Evolutionary conservation across 257 asterid species (phyloP), one percentile per base, ranked within the genome.

Genomic region (Solanum appendiculatum): DNA sequence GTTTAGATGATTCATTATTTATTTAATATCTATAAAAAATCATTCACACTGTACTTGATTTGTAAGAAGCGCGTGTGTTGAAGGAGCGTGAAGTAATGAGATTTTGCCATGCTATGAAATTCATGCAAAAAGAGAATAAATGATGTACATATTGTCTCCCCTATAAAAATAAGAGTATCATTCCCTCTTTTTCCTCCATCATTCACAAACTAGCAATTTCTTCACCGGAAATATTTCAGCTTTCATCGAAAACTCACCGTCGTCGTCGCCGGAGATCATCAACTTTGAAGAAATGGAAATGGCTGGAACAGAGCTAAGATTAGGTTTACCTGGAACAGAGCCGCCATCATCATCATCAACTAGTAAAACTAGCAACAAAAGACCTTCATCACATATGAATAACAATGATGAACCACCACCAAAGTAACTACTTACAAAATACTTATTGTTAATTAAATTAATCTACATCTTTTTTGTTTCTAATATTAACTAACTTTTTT

Each of bases 261-360:
- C n/a, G 60, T 51, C n/a, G 25, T 25, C 34, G 48, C 16, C 29
- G 48, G 42, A 72, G 25, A 72, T 72, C 51, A 7, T 66, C 25
- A 63, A 63, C 10, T 63, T n/a, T 10, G 2, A 56, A 56, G 64
- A 20, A 81, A 85, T 39, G 42, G 89, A 89, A 72, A 89, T 86
- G 91, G 91, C 88, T 34, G 64, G 90, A 11, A 96, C 98, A 9
- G 98, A 96, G 83, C 89, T 96, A 39, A 93, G 93, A 89, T 85
- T 96, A 68, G 98, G 96, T 0, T 63, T 96, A 21, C 98, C 98
- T 9, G 99, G 99, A 56, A 89, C 91, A 42, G 96, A 91, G 25
- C 90, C 91, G 23, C 56, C 89, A 3, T 48, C 87, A 8, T 58
- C 91, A 51, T 23, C 31, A 2, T 51, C 88, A 2, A 86, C 83